Percentiles rank a stretch among this genome's conserved stretches.
Evolutionary conservation across 1,139 yeast species (phyloP).

Genomic region (Candida neerlandica): DNA sequence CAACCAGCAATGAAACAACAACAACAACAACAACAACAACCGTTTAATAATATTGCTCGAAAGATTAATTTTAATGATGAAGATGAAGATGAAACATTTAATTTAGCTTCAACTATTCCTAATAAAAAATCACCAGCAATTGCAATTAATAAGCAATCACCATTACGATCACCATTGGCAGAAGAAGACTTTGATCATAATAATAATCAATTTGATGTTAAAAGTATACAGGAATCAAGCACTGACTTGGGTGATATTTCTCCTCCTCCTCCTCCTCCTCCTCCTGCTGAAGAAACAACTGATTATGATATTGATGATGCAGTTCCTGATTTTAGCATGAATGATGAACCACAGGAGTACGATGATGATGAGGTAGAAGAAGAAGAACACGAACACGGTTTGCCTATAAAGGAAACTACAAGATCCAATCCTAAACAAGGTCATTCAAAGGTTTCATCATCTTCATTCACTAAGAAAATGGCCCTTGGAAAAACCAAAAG

Average conservation of each 20-base stretch:
- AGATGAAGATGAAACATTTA: conserved; percentile 39
- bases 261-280: too few relatives aligned
- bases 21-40: conserved; percentile 6
- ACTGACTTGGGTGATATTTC: neutral
- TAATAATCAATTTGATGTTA: conserved; percentile 16
- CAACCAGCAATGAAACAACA: neutral
- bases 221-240: conserved; percentile 9
- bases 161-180: conserved; percentile 37
- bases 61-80: conserved; percentile 36
- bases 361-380: neutral
- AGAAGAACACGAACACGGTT: neutral
- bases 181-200: conserved; percentile 19
- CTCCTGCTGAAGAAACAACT: too few relatives aligned
- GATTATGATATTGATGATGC: conserved; percentile 2
- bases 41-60: conserved; percentile 29
- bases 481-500: conserved; percentile 8
- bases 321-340: neutral
- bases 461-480: conserved; percentile 10
- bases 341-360: neutral
- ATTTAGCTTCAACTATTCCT: conserved; percentile 27
- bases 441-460: neutral
- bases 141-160: conserved; percentile 31
- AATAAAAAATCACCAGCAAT: conserved; percentile 20
- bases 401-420: neutral
- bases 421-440: conserved; percentile 1